Evolutionary conservation across 2,329 filamentous ascomycete species (phyloP).

Genomic region (Fusarium circinatum): DNA sequence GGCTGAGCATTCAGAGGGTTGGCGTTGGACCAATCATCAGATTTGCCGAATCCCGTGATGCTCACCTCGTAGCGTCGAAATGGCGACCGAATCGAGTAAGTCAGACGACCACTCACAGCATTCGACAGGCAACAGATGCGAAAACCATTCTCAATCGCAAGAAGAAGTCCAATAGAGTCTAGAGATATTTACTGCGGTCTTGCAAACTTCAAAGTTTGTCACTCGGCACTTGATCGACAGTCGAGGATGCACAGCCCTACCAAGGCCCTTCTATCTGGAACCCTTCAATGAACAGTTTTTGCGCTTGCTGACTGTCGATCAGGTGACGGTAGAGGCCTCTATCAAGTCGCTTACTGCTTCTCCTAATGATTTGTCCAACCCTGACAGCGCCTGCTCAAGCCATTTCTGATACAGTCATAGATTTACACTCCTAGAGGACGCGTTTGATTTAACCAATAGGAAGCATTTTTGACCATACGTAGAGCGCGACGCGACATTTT

Average conservation of each 20-base stretch:
- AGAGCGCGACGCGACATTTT: background rate
- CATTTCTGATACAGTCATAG: background rate
- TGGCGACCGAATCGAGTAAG: background rate
- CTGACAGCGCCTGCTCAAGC: background rate
- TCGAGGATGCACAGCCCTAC: background rate
- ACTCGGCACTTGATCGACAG: background rate
- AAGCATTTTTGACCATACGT: rapidly evolving
- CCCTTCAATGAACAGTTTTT: no score
- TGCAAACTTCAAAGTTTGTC: no score
- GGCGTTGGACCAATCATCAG: background rate
- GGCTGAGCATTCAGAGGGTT: background rate
- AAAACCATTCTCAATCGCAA: background rate
- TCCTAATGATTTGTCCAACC: background rate
- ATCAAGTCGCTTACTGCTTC: background rate
- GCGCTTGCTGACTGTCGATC: background rate
- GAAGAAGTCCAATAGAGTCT: background rate
- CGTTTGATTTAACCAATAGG: background rate
- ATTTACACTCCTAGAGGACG: no score
- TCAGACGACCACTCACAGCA: background rate
- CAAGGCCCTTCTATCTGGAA: background rate
- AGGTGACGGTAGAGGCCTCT: background rate
- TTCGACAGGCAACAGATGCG: background rate
- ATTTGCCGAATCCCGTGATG: background rate
- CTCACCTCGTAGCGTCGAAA: background rate
- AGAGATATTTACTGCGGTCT: no score